phyloP scores from a whole-genome alignment of 192 early-diverging fungal species.

The Funneliformis mosseae region DNA sequence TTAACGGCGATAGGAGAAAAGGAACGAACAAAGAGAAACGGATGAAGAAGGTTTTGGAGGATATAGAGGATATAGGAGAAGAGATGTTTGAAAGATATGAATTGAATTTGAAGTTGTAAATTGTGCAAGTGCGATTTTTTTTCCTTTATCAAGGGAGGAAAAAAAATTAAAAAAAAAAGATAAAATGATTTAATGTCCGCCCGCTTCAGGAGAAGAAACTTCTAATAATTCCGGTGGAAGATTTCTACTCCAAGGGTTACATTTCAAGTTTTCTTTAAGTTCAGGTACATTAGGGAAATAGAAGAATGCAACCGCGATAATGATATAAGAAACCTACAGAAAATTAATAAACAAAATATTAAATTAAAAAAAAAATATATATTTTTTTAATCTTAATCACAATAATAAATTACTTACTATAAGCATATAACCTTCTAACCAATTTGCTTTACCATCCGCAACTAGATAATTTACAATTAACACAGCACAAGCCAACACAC shows the following conservation, averaged over 20 bases:
- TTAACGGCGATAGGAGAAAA: too few relatives aligned
- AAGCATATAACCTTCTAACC: conserved; percentile 89
- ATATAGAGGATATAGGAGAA: too few relatives aligned
- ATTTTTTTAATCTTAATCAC: neutral
- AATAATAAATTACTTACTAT: conserved; percentile 55
- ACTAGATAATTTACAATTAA: conserved; percentile 79
- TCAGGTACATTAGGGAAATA: conserved; percentile 24
- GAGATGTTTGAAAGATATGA: too few relatives aligned
- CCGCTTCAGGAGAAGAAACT: neutral
- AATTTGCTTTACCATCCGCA: conserved; percentile 85
- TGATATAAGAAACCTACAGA: conserved; percentile 27
- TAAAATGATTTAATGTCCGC: too few relatives aligned
- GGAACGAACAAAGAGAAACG: too few relatives aligned
- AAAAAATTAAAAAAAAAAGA: neutral
- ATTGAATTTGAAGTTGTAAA: too few relatives aligned
- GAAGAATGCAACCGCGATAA: conserved; percentile 33
- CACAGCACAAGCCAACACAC: conserved; percentile 77
- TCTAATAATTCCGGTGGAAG: conserved; percentile 7
- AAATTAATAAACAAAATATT: neutral
- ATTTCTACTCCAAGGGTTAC: conserved; percentile 21
- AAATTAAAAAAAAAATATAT: conserved; percentile 48
- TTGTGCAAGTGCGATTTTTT: too few relatives aligned
- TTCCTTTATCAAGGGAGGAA: too few relatives aligned
- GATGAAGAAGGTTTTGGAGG: too few relatives aligned
- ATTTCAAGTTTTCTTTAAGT: neutral